Evolutionary conservation across 495 filamentous ascomycete genomes (phyloP).

Genomic region (Neurospora africana): DNA sequence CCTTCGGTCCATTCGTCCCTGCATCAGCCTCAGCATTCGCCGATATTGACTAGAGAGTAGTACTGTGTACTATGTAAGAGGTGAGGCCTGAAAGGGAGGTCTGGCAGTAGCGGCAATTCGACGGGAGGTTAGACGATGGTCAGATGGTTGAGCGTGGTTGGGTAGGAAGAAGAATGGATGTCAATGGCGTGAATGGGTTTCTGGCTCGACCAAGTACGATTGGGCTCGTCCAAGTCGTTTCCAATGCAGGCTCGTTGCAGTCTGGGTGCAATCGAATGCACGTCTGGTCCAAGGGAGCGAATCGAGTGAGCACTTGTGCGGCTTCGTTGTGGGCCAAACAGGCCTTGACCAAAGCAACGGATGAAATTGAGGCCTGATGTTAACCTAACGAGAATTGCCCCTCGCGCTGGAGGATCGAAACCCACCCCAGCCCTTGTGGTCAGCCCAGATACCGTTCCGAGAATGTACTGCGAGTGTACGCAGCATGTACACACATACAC

Average conservation of each 20-base stretch:
- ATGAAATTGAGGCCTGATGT: background rate
- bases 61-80: background rate
- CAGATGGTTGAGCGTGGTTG: conserved; percentile 28
- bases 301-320: background rate
- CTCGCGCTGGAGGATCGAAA: background rate
- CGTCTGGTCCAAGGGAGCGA: background rate
- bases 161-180: conserved; percentile 6
- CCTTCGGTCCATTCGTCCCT: conserved; percentile 29
- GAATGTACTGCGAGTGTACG: background rate
- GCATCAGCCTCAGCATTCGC: conserved; percentile 24
- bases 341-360: background rate
- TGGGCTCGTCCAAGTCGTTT: conserved; percentile 12
- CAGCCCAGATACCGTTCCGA: background rate
- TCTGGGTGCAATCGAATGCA: background rate
- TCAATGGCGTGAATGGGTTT: background rate
- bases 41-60: background rate
- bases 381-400: background rate
- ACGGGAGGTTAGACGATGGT: conserved; percentile 10
- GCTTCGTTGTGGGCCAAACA: background rate
- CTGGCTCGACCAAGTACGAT: conserved; percentile 16
- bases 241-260: background rate
- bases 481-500: background rate
- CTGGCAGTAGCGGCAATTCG: conserved; percentile 5
- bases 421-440: background rate
- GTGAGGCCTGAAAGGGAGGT: background rate